Conservation (phyloP, 768 basidiomycete genomes). For the Cantharellus anzutake region DNA sequence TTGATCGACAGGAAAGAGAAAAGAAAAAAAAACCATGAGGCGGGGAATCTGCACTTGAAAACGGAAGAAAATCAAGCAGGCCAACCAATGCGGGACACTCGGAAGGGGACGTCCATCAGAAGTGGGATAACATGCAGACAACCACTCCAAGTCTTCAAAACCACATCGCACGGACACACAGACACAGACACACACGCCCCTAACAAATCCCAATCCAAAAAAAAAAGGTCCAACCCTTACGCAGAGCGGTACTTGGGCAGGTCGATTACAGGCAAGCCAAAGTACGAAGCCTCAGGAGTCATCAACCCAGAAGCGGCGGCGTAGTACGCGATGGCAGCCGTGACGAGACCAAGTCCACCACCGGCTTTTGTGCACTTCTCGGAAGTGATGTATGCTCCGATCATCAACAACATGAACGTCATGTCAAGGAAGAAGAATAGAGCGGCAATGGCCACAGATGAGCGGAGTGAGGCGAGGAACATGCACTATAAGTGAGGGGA, state of each 20-base stretch:
- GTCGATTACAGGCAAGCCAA: slow-evolving; percentile 17
- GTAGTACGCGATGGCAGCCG: slow-evolving; percentile 18
- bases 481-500: slow-evolving; percentile 1
- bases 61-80: too few species aligned
- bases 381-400: slow-evolving; percentile 20
- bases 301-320: slow-evolving; percentile 18
- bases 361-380: slow-evolving; percentile 14
- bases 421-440: slow-evolving; percentile 34
- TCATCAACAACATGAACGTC: slow-evolving; percentile 31
- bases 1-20: too few species aligned
- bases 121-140: too few species aligned
- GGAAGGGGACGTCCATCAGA: too few species aligned
- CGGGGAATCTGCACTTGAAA: too few species aligned
- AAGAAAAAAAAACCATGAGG: too few species aligned
- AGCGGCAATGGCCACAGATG: slow-evolving; percentile 29
- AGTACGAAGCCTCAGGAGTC: slow-evolving; percentile 17
- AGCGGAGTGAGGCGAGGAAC: slow-evolving; percentile 29
- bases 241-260: slow-evolving; percentile 8
- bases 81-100: too few species aligned
- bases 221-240: too few species aligned
- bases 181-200: too few species aligned
- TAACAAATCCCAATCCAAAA: too few species aligned
- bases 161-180: too few species aligned
- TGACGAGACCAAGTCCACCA: slow-evolving; percentile 17
- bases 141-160: too few species aligned